Base-by-base conservation (phyloP, 2,329 filamentous ascomycete species). In the Ceratocystis alfenasii region DNA sequence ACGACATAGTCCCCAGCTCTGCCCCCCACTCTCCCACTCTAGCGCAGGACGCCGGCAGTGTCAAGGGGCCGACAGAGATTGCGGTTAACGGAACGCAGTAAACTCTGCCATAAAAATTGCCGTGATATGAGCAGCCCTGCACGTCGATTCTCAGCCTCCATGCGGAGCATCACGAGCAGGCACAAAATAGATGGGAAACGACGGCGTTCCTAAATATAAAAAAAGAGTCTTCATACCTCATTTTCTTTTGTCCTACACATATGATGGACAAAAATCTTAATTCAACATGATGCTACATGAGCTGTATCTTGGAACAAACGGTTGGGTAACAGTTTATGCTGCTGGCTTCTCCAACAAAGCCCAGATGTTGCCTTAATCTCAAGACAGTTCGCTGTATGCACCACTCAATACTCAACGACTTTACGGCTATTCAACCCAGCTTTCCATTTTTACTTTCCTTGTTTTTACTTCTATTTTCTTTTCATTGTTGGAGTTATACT, bases 1-100 rank as follows among this genome's bases (percentile, higher is more conserved):
- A 89, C 69, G 63, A 68, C 62, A 25, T 65, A 55, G 63, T 66
- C 20, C 64, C 62, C 22, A 66, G 60, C 36, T 65, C 63, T 8
- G 65, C 68, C 17, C 45, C 61, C 25, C 45, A 50, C 59, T 64
- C 64, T 22, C 62, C 64, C 25, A 50, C 33, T 33, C 25, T 63
- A 50, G 63, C 62, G 62, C 65, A 64, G 64, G 64, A 68, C 68
- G 66, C 63, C 17, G 48, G 28, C 41, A 44, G 48, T 33, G 36
- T 28, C 53, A 48, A 6, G 41, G 63, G 62, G 36, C 46, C 41
- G 30, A 44, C 64, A 45, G 53, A 28, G 44, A 36, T 65, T 68
- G 64, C 62, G 62, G 61, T 53, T 63, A 68, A 68, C 48, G 62
- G 64, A 57, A 65, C 67, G 60, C 65, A 65, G 64, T 65, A 65